Percentiles rank a stretch among this genome's conserved stretches.
Conservation (phyloP, 306 rosid species). For the Comarum palustre region DNA sequence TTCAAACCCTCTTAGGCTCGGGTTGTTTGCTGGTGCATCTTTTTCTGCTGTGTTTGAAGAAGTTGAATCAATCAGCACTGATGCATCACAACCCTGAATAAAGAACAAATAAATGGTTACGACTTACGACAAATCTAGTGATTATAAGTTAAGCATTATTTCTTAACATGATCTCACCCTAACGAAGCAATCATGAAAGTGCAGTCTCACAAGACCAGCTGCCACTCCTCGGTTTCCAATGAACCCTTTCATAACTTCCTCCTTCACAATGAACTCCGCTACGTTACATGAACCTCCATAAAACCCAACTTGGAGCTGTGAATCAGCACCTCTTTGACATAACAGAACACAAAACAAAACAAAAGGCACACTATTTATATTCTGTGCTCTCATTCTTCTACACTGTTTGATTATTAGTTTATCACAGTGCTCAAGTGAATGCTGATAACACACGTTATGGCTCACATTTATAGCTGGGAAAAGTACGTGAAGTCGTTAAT, state of each 20-base stretch:
- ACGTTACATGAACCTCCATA: constrained; percentile 43
- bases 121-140: not conserved
- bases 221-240: constrained; percentile 44
- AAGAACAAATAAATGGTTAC: not conserved
- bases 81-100: constrained; percentile 66
- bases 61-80: constrained; percentile 67
- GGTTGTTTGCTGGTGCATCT: constrained; percentile 65
- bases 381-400: constrained; percentile 34
- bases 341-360: constrained; percentile 28
- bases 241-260: constrained; percentile 44
- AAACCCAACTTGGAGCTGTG: constrained; percentile 57
- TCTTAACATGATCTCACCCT: constrained; percentile 41
- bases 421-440: constrained; percentile 2
- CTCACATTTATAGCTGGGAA: constrained; percentile 26
- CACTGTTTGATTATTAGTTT: not conserved
- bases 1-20: constrained; percentile 63
- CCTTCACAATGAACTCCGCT: constrained; percentile 62
- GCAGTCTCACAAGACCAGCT: constrained; percentile 74
- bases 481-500: not conserved
- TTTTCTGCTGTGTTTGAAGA: constrained; percentile 61
- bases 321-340: constrained; percentile 32
- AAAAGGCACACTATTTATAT: constrained; percentile 13
- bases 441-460: constrained; percentile 6
- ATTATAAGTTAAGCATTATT: not conserved
- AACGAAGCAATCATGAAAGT: constrained; percentile 76